phyloP scores from a whole-genome alignment of 805 yeast genomes.

The Metschnikowia colocasiae region DNA sequence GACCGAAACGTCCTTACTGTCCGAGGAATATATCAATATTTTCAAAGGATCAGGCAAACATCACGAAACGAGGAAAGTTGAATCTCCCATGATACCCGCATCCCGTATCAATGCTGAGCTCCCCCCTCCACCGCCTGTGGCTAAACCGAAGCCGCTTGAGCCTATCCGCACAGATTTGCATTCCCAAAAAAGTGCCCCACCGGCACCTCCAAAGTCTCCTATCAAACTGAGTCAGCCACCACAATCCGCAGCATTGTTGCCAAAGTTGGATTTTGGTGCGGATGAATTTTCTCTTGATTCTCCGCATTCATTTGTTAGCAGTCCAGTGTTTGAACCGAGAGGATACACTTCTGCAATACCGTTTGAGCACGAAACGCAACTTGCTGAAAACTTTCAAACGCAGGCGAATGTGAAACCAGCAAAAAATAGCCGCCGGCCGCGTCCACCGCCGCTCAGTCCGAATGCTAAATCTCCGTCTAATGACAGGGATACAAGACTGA shows the following conservation, averaged over 20 bases:
- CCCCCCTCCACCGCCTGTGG: constrained; percentile 19
- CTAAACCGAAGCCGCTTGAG: constrained; percentile 7
- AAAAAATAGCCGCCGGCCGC: constrained; percentile 9
- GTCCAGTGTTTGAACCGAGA: background rate
- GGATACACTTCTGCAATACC: constrained; percentile 3
- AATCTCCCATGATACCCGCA: constrained; percentile 11
- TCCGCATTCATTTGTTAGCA: background rate
- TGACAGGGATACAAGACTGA: background rate
- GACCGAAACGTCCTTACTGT: constrained; percentile 57
- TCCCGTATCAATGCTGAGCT: constrained; percentile 20
- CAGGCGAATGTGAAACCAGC: constrained; percentile 2
- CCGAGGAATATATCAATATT: constrained; percentile 31
- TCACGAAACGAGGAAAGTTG: background rate
- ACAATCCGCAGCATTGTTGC: background rate
- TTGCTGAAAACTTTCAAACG: constrained; percentile 5
- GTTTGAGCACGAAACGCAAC: constrained; percentile 2
- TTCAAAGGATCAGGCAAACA: constrained; percentile 14
- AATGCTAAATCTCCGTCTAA: background rate
- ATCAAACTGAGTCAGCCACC: background rate
- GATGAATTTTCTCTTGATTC: constrained; percentile 3
- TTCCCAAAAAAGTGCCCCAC: background rate
- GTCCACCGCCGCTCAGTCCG: constrained; percentile 14
- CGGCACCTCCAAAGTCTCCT: constrained; percentile 1
- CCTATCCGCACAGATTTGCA: background rate
- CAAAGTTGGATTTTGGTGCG: background rate